A percentile compares a stretch with the other conserved stretches of the same genome.
These are phyloP conservation scores for Colletotrichum echinochloae DNA, from an alignment of 2,329 filamentous ascomycete species.

Conservation along the genomic window DNA sequence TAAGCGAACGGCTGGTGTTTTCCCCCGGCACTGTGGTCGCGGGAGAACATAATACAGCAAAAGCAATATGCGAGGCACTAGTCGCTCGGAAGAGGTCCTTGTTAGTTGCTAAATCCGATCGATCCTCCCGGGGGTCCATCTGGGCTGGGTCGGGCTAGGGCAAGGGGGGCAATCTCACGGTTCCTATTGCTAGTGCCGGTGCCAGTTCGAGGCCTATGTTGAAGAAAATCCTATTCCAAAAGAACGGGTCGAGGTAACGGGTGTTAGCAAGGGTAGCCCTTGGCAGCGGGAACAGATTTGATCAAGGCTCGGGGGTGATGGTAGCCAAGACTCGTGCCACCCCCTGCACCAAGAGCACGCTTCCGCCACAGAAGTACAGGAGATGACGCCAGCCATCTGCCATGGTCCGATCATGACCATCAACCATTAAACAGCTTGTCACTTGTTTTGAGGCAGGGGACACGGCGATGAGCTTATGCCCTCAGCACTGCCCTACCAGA, in stretches of 20 bases:
- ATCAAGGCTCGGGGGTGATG: slow-evolving; percentile 8
- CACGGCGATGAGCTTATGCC: neutral
- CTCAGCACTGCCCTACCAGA: slow-evolving; percentile 19
- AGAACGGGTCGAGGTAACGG: neutral
- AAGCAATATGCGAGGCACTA: slow-evolving; percentile 11
- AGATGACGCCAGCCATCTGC: slow-evolving; percentile 12
- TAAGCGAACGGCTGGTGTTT: neutral
- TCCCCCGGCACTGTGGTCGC: neutral
- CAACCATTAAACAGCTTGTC: neutral
- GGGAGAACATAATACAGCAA: neutral
- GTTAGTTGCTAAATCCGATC: neutral
- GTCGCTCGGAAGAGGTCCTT: neutral
- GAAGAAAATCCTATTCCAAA: neutral
- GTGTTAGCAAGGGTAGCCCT: slow-evolving; percentile 3
- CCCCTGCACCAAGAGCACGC: slow-evolving; percentile 10
- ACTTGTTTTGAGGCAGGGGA: neutral
- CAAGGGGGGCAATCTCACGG: neutral
- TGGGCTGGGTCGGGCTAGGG: neutral
- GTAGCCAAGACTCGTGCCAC: slow-evolving; percentile 18
- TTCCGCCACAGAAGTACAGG: slow-evolving; percentile 1
- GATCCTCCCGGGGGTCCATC: slow-evolving; percentile 10
- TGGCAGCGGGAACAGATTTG: slow-evolving; percentile 14
- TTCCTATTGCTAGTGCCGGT: neutral
- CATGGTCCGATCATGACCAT: neutral
- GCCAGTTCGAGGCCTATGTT: slow-evolving; percentile 11